A percentile compares a stretch with the other conserved stretches of the same genome.
phyloP scores from a whole-genome alignment of 1,139 yeast genomes.

The Hansenula lynferdii region DNA sequence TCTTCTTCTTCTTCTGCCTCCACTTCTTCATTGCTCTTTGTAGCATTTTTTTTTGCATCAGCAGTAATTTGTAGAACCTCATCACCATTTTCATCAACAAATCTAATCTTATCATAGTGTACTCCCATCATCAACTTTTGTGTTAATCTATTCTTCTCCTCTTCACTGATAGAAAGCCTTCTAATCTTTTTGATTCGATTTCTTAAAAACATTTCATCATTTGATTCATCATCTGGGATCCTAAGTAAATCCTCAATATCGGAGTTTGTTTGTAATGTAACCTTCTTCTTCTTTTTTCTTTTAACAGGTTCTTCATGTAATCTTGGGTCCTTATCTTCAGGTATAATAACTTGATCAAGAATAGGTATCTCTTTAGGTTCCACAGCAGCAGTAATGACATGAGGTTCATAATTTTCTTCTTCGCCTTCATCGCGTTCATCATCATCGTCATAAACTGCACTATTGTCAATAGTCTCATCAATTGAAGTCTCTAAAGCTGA shows the following conservation, averaged over 20 bases:
- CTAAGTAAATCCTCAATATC: conserved; percentile 26
- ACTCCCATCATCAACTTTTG: conserved; percentile 74
- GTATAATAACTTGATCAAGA: conserved; percentile 45
- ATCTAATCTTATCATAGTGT: conserved; percentile 21
- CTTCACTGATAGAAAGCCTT: conserved; percentile 40
- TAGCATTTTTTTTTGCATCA: background rate
- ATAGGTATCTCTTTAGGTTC: conserved; percentile 44
- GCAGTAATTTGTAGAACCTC: conserved; percentile 18
- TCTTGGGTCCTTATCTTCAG: conserved; percentile 28
- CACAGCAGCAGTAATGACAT: conserved; percentile 47
- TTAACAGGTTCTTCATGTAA: too few species aligned
- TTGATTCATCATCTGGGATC: conserved; percentile 43
- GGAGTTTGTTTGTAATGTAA: conserved; percentile 6
- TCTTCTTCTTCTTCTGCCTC: too few species aligned
- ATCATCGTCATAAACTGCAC: conserved; percentile 39
- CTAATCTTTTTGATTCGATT: conserved; percentile 54
- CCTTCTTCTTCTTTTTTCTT: conserved; percentile 6
- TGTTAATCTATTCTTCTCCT: conserved; percentile 56
- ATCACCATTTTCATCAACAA: conserved; percentile 22
- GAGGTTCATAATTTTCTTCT: conserved; percentile 44
- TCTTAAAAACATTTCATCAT: conserved; percentile 49
- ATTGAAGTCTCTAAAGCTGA: conserved; percentile 22
- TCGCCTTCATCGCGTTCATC: conserved; percentile 19
- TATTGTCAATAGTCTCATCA: conserved; percentile 23
- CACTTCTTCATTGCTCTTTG: conserved; percentile 11